A percentile compares a stretch with the other conserved stretches of the same genome.
Evolutionary conservation across 2,329 filamentous ascomycete genomes (phyloP).

Genomic region (Aspergillus vadensis): DNA sequence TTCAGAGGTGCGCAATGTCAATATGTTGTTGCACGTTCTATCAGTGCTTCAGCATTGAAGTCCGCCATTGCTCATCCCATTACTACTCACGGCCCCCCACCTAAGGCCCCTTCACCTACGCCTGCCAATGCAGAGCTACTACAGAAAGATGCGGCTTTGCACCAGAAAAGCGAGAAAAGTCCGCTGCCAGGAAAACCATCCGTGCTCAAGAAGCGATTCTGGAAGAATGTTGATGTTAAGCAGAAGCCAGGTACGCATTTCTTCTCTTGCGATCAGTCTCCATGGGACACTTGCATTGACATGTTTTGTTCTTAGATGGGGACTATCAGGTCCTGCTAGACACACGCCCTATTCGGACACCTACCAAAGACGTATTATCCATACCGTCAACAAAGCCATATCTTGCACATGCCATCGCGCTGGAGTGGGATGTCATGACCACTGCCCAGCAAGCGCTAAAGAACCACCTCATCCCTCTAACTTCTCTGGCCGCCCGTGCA

Average conservation of each 20-base stretch:
- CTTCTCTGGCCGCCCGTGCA: slow-evolving; percentile 79
- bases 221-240: slow-evolving; percentile 77
- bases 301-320: slow-evolving; percentile 32
- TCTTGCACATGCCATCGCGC: slow-evolving; percentile 79
- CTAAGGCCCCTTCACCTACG: slow-evolving; percentile 56
- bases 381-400: slow-evolving; percentile 75
- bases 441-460: slow-evolving; percentile 81
- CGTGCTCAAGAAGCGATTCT: slow-evolving; percentile 73
- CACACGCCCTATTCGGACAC: slow-evolving; percentile 74
- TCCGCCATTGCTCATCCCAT: slow-evolving; percentile 59
- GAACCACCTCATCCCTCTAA: slow-evolving; percentile 86
- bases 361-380: slow-evolving; percentile 69
- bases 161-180: slow-evolving; percentile 9
- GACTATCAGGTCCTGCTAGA: slow-evolving; percentile 73
- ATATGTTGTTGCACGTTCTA: slow-evolving; percentile 27
- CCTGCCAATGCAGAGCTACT: slow-evolving; percentile 53
- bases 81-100: slow-evolving; percentile 62
- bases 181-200: slow-evolving; percentile 35
- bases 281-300: slow-evolving; percentile 9
- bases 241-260: slow-evolving; percentile 61
- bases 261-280: background rate
- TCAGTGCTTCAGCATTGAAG: slow-evolving; percentile 40
- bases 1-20: slow-evolving; percentile 19
- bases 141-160: slow-evolving; percentile 38
- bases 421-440: slow-evolving; percentile 89